Evolutionary conservation across 495 filamentous ascomycete species (phyloP).

Genomic region (Copromyces sp.): DNA sequence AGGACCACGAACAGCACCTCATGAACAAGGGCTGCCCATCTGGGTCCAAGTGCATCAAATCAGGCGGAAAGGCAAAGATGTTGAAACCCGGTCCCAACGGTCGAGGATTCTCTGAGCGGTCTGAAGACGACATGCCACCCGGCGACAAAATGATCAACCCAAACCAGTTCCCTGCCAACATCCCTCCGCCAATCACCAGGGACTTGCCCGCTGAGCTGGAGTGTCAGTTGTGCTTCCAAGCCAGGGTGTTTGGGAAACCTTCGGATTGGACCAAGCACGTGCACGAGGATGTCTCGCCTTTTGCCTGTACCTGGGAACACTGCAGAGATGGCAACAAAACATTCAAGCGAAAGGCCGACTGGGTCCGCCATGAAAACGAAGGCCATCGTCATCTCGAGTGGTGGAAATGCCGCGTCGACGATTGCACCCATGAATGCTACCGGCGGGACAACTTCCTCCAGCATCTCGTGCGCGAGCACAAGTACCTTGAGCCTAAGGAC

Average conservation of each 20-base stretch:
- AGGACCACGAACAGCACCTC: slow-evolving; percentile 56
- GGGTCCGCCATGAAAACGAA: slow-evolving; percentile 94
- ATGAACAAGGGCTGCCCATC: slow-evolving; percentile 46
- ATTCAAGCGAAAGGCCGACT: slow-evolving; percentile 96
- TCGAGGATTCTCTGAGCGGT: background rate
- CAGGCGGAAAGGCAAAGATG: slow-evolving; percentile 46
- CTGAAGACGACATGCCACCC: slow-evolving; percentile 43
- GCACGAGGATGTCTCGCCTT: slow-evolving; percentile 90
- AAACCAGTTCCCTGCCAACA: slow-evolving; percentile 63
- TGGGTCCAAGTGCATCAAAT: slow-evolving; percentile 50
- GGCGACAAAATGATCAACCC: slow-evolving; percentile 58
- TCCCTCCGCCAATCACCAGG: slow-evolving; percentile 71
- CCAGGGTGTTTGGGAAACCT: slow-evolving; percentile 86
- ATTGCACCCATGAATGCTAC: slow-evolving; percentile 78
- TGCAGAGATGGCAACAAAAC: slow-evolving; percentile 77
- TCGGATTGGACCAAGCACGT: slow-evolving; percentile 99
- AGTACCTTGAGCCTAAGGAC: slow-evolving; percentile 67
- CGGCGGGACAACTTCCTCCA: slow-evolving; percentile 94
- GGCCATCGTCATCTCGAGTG: slow-evolving; percentile 85
- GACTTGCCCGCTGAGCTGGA: slow-evolving; percentile 84
- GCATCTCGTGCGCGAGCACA: slow-evolving; percentile 90
- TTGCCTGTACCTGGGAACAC: slow-evolving; percentile 82
- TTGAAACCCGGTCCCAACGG: slow-evolving; percentile 30
- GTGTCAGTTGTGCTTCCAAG: slow-evolving; percentile 81
- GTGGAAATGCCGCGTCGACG: slow-evolving; percentile 77